A percentile compares a stretch with the other conserved stretches of the same genome.
phyloP scores from a whole-genome alignment of 2,329 filamentous ascomycete genomes.

The Tolypocladium tundrense region DNA sequence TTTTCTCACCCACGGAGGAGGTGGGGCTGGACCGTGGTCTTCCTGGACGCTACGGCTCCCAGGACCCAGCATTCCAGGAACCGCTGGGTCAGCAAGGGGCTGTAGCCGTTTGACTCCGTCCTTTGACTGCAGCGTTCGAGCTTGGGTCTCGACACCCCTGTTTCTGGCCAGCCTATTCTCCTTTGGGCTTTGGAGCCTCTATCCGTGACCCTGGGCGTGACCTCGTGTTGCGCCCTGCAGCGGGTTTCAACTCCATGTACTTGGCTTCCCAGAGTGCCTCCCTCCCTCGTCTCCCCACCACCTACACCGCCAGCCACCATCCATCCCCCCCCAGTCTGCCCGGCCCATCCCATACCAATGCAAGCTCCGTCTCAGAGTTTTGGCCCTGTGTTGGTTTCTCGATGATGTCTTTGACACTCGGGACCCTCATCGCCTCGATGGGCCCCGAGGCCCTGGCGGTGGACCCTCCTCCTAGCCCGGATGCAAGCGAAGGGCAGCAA shows the following conservation, averaged over 20 bases:
- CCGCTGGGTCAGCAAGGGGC: not conserved
- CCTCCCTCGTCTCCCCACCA: not conserved
- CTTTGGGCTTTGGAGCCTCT: not conserved
- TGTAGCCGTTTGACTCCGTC: not conserved
- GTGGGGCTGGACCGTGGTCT: not conserved
- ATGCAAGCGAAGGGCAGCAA: constrained; percentile 1
- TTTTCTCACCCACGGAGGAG: not conserved
- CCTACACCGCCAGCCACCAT: not conserved
- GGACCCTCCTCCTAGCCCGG: not conserved
- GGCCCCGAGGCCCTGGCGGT: constrained; percentile 1
- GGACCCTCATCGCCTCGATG: constrained; percentile 2
- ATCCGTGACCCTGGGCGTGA: not conserved
- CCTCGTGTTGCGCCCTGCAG: not conserved
- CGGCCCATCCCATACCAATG: not conserved
- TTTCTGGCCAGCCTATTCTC: not conserved
- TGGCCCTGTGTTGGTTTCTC: constrained; percentile 7
- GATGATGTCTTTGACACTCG: constrained; percentile 7
- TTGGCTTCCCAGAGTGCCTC: not conserved
- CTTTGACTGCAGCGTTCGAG: not conserved
- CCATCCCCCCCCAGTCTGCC: not conserved
- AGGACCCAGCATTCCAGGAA: not conserved
- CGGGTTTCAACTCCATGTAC: not conserved
- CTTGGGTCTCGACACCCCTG: not conserved
- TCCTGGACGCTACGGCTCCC: not conserved
- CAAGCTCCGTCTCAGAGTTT: constrained; percentile 10